A percentile compares a stretch with the other conserved stretches of the same genome.
Conservation (phyloP, 208 protist genomes). For the Acanthamoeba culbertsoni region DNA sequence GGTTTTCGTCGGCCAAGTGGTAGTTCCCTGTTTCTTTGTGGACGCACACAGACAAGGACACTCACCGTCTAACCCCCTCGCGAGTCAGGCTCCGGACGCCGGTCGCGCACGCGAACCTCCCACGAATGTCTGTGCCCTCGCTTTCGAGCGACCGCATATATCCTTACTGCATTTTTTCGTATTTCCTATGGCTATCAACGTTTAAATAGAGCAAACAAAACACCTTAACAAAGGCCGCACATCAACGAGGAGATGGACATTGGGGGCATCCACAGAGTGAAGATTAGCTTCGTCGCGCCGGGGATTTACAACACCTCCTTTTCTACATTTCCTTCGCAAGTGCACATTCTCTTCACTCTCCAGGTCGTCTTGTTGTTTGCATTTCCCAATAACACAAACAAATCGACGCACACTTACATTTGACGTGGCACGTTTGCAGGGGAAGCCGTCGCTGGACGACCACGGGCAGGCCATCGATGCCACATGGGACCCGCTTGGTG, state of each 20-base stretch:
- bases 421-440: background rate
- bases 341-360: background rate
- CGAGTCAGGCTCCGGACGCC: background rate
- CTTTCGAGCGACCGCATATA: background rate
- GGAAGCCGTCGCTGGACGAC: background rate
- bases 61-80: background rate
- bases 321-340: background rate
- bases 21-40: background rate
- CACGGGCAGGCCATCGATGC: background rate
- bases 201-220: no score
- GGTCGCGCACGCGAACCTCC: background rate
- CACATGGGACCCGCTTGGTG: background rate
- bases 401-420: background rate
- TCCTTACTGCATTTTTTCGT: no score
- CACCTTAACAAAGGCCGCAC: background rate
- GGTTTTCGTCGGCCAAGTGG: background rate
- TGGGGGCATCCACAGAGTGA: background rate
- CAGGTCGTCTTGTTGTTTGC: background rate
- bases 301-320: conserved; percentile 14
- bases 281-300: background rate
- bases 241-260: background rate
- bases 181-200: no score
- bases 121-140: background rate
- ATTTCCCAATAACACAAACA: background rate
- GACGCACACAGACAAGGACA: background rate